Evolutionary conservation across 805 yeast species (phyloP).

Genomic region (Wilhelminamyces savonicus): DNA sequence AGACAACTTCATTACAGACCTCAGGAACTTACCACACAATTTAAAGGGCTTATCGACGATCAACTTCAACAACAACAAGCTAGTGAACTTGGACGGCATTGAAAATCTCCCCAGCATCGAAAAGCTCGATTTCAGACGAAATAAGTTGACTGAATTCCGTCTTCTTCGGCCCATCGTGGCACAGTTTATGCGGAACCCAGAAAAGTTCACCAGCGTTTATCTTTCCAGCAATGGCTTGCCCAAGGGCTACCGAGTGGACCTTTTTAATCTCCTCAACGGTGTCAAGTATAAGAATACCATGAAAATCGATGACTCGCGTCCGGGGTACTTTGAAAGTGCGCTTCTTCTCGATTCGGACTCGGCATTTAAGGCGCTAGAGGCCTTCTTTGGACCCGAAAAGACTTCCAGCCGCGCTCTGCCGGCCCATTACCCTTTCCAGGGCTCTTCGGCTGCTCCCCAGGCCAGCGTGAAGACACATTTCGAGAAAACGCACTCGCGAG

Average conservation of each 20-base stretch:
- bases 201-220: slow-evolving; percentile 34
- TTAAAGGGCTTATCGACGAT: slow-evolving; percentile 35
- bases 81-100: slow-evolving; percentile 37
- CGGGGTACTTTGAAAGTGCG: slow-evolving; percentile 57
- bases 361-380: slow-evolving; percentile 38
- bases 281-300: slow-evolving; percentile 40
- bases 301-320: slow-evolving; percentile 54
- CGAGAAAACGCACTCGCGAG: slow-evolving; percentile 3
- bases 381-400: slow-evolving; percentile 16
- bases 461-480: neutral
- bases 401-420: neutral
- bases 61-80: slow-evolving; percentile 44
- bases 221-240: slow-evolving; percentile 37
- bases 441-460: neutral
- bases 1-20: slow-evolving; percentile 33
- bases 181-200: slow-evolving; percentile 23
- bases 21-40: slow-evolving; percentile 28
- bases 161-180: slow-evolving; percentile 29
- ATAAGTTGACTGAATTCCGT: slow-evolving; percentile 29
- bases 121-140: slow-evolving; percentile 49
- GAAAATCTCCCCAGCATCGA: slow-evolving; percentile 38
- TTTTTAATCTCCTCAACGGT: slow-evolving; percentile 53
- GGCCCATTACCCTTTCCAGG: neutral
- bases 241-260: slow-evolving; percentile 45
- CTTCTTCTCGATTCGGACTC: slow-evolving; percentile 45